A percentile compares a stretch with the other conserved stretches of the same genome.
phyloP scores from a whole-genome alignment of 2,329 filamentous ascomycete genomes.

The Passalora sequoiae region DNA sequence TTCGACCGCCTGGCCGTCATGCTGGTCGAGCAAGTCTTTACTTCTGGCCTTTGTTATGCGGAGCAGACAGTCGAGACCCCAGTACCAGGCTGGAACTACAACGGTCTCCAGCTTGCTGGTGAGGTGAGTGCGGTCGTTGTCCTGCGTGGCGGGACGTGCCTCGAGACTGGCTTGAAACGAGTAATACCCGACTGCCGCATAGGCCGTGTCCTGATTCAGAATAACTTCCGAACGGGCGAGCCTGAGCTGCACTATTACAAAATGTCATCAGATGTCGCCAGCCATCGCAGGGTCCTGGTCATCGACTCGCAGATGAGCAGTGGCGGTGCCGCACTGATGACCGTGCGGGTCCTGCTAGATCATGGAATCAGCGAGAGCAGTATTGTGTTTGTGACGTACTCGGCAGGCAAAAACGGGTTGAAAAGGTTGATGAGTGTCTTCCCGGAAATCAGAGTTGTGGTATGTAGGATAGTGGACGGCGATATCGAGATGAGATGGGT shows the following conservation, averaged over 20 bases:
- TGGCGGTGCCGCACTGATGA: conserved; percentile 83
- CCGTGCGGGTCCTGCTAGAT: conserved; percentile 89
- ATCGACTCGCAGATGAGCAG: conserved; percentile 93
- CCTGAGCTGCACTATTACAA: conserved; percentile 89
- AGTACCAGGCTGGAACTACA: conserved; percentile 58
- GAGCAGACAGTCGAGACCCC: conserved; percentile 64
- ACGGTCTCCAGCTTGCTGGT: conserved; percentile 65
- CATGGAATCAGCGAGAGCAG: conserved; percentile 79
- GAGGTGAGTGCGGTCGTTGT: conserved; percentile 80
- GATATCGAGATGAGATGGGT: conserved; percentile 86
- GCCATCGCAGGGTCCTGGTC: conserved; percentile 75
- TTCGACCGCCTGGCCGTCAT: conserved; percentile 85
- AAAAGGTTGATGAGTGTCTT: conserved; percentile 85
- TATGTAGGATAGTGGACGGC: conserved; percentile 67
- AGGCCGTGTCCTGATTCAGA: conserved; percentile 85
- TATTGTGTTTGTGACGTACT: conserved; percentile 91
- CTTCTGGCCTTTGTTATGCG: conserved; percentile 64
- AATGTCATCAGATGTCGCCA: conserved; percentile 65
- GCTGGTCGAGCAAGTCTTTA: conserved; percentile 75
- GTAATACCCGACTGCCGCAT: conserved; percentile 90
- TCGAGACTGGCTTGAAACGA: conserved; percentile 81
- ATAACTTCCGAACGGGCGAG: conserved; percentile 71
- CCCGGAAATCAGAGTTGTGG: conserved; percentile 78
- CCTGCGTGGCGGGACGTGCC: conserved; percentile 78
- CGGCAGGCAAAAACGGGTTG: conserved; percentile 76